phyloP scores from a whole-genome alignment of 345 rosid species.

The Sonneratia alba region DNA sequence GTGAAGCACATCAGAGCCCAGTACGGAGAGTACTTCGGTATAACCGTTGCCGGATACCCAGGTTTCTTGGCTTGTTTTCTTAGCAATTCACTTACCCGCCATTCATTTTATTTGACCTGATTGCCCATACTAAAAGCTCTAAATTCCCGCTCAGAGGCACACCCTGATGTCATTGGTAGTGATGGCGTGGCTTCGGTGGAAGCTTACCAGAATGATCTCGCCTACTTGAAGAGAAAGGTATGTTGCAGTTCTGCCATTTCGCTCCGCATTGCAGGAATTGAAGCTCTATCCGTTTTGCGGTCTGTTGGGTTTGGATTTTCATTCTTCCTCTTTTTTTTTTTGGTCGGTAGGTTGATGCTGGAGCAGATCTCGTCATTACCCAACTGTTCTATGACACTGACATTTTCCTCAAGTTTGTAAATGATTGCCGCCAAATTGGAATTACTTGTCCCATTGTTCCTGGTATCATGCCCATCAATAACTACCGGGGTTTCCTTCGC shows the following conservation, averaged over 20 bases:
- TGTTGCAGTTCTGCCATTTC: background rate
- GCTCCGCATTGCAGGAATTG: background rate
- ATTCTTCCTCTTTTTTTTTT: constrained; percentile 6
- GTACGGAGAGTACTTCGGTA: constrained; percentile 86
- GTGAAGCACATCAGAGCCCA: constrained; percentile 65
- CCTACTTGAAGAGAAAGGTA: constrained; percentile 84
- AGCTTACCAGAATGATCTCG: constrained; percentile 75
- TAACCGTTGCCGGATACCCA: constrained; percentile 98
- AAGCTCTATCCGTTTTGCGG: too few relatives aligned
- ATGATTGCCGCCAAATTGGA: constrained; percentile 90
- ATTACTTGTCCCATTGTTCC: constrained; percentile 86
- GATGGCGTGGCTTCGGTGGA: constrained; percentile 64
- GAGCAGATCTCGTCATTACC: constrained; percentile 83
- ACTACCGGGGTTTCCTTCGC: constrained; percentile 83
- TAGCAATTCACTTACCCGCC: background rate
- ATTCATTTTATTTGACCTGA: background rate
- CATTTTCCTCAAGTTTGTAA: constrained; percentile 78
- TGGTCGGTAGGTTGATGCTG: constrained; percentile 75
- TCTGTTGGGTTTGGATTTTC: background rate
- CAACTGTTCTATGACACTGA: constrained; percentile 93
- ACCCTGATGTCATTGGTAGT: constrained; percentile 73
- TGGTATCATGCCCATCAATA: constrained; percentile 93
- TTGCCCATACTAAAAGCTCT: background rate
- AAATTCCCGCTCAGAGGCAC: constrained; percentile 50
- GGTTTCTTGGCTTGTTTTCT: constrained; percentile 25